These are phyloP conservation scores for Daldinia sp. DNA, from an alignment of 2,329 filamentous ascomycete genomes.

Conservation along the genomic window DNA sequence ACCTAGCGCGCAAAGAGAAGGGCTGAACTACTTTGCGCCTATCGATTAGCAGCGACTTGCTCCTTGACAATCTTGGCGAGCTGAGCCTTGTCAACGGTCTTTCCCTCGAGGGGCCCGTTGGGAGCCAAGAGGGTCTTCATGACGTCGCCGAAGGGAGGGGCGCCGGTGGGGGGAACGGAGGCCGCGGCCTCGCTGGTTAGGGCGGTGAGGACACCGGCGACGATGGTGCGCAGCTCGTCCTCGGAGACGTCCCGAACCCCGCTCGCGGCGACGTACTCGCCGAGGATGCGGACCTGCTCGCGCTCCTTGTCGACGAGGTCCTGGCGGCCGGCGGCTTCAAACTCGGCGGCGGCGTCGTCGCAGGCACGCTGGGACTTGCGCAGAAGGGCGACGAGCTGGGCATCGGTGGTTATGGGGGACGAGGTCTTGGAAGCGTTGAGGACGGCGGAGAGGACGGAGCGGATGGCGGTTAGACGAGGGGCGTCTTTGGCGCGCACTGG, in stretches of 20 bases:
- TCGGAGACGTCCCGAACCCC: conserved; percentile 69
- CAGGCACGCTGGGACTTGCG: conserved; percentile 71
- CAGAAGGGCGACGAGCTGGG: conserved; percentile 75
- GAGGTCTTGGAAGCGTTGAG: conserved; percentile 81
- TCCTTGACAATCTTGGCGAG: conserved; percentile 73
- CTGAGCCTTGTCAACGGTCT: conserved; percentile 72
- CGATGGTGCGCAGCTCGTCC: conserved; percentile 68
- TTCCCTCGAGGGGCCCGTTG: conserved; percentile 68
- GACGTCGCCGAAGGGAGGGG: conserved; percentile 68
- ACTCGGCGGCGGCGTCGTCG: conserved; percentile 72
- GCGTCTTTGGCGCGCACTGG: conserved; percentile 71
- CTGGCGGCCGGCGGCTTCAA: conserved; percentile 70
- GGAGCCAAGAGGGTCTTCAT: conserved; percentile 71
- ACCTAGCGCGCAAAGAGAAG: neutral
- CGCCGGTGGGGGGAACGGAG: conserved; percentile 42
- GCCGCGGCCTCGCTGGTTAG: conserved; percentile 60
- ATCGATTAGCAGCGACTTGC: conserved; percentile 5
- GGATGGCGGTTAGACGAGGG: conserved; percentile 75
- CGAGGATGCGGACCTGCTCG: conserved; percentile 72
- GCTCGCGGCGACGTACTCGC: conserved; percentile 72
- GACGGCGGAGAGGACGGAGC: conserved; percentile 75
- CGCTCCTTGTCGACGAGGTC: conserved; percentile 80
- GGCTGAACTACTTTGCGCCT: neutral
- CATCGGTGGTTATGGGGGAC: conserved; percentile 76
- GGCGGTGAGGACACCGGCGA: conserved; percentile 64